Conservation (phyloP, 1,284 basidiomycete species). For the Sanguinoderma infundibulare region DNA sequence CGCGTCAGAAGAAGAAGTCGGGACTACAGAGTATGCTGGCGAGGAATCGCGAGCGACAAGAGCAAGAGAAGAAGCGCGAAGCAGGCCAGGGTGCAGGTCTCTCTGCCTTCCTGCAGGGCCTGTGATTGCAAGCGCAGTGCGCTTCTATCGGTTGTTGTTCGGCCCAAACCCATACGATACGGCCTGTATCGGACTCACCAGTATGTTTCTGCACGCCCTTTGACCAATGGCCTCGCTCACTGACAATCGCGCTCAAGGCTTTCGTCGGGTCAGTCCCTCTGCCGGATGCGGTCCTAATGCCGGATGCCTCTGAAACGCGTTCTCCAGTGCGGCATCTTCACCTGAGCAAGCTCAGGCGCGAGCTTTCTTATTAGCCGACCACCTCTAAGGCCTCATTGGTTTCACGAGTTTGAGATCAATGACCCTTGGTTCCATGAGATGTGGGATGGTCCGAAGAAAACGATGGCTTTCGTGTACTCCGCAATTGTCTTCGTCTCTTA, state of each 20-base stretch:
- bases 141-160: background rate
- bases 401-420: background rate
- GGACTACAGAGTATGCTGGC: conserved; percentile 65
- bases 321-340: background rate
- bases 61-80: conserved; percentile 39
- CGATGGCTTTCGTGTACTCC: background rate
- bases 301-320: background rate
- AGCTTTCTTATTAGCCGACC: background rate
- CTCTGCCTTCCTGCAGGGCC: conserved; percentile 54
- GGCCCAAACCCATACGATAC: background rate
- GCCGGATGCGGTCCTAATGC: background rate
- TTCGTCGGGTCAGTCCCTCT: background rate
- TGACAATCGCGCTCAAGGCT: background rate
- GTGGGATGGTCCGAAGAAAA: background rate
- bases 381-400: too few relatives aligned
- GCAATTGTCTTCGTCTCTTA: background rate
- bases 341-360: background rate
- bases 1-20: conserved; percentile 48
- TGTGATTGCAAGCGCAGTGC: conserved; percentile 13
- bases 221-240: background rate
- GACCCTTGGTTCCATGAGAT: background rate
- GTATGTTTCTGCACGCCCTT: background rate
- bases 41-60: conserved; percentile 57
- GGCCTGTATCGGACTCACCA: background rate
- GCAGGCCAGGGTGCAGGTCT: conserved; percentile 36